Base-by-base conservation (phyloP, 2,329 filamentous ascomycete species). In the Colletotrichum cuscutae region DNA sequence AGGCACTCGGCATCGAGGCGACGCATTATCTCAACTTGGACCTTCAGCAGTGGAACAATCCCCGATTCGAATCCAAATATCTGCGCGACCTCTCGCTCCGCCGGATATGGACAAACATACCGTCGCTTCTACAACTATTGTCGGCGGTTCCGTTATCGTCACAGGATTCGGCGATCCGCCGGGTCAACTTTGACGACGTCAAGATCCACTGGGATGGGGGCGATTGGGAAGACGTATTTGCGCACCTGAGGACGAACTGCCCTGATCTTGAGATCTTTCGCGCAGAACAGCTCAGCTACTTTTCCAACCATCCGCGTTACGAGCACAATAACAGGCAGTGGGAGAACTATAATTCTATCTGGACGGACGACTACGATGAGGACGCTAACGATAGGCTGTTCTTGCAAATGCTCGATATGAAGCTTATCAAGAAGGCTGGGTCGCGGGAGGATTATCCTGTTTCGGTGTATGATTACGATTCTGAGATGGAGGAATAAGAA, bases 1-100 rank as follows among this genome's bases (percentile, higher is more conserved):
- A 71, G 12, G 61, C 69, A 12, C 64, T 71, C 7, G 35, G 26
- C 35, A 63, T 71, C 26, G 35, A 68, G 15, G 69, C 57, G 2
- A 28, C 64, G 7, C 69, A 71, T 22, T 68, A 68, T 24, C 68
- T 71, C 26, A 26, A 63, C 2, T 35, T 71, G 6, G 35, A 71
- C 4, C n/a, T 42, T 15, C 30, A 68, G 13, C n/a, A 30, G 22
- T 68, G 64, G 64, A 0, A 19, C 8, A 63, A 13, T 9, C 58
- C 58, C 11, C 5, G 19, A 32, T 26, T 52, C 5, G 12, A 13
- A 12, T 57, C 32, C 4, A 68, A 59, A 15, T 26, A 59, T 5
- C n/a, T 68, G 22, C 4, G 26, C 5, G 28, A 61, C 22, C 58
- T 71, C 32, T 35, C n/a, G 9, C 32, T 68, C 19, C 13, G 52